Evolutionary conservation across 2,329 filamentous ascomycete species (phyloP).

Genomic region (Xylogone sp.): DNA sequence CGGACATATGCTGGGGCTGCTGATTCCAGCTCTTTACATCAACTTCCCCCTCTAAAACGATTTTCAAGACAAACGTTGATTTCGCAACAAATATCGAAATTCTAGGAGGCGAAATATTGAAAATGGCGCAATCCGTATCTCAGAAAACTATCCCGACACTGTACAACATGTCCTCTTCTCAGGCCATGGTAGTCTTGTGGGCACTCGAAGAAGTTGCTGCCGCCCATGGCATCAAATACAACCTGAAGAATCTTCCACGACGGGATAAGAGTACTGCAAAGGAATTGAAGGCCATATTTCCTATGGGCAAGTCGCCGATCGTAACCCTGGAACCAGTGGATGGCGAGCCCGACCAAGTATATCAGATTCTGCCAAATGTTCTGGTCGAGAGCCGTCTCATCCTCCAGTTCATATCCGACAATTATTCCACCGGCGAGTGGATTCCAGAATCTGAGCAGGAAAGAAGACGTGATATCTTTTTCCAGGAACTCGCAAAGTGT

Average conservation of each 20-base stretch:
- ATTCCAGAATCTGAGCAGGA: slow-evolving; percentile 15
- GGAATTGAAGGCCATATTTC: slow-evolving; percentile 15
- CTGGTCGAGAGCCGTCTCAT: slow-evolving; percentile 24
- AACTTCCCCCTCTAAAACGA: not conserved
- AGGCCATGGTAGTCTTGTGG: slow-evolving; percentile 19
- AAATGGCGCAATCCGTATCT: slow-evolving; percentile 1
- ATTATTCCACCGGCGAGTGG: slow-evolving; percentile 19
- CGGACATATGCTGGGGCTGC: not conserved
- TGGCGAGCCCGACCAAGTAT: slow-evolving; percentile 2
- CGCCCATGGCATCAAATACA: slow-evolving; percentile 15
- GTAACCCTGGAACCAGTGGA: slow-evolving; percentile 12
- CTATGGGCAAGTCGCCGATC: slow-evolving; percentile 25
- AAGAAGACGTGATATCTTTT: slow-evolving; percentile 17
- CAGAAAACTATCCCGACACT: slow-evolving; percentile 18
- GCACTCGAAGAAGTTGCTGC: slow-evolving; percentile 23
- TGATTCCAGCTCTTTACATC: not conserved
- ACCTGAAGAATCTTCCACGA: slow-evolving; percentile 20
- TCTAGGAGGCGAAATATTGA: not conserved
- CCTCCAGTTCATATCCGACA: slow-evolving; percentile 21
- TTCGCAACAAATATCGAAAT: not conserved
- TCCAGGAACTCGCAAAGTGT: slow-evolving; percentile 19
- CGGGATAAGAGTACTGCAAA: slow-evolving; percentile 6
- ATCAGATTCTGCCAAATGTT: slow-evolving; percentile 10
- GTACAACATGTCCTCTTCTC: slow-evolving; percentile 21
- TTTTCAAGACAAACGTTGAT: too few relatives aligned